phyloP scores from a whole-genome alignment of 768 basidiomycete genomes.

The Kwoniella botswanensis region DNA sequence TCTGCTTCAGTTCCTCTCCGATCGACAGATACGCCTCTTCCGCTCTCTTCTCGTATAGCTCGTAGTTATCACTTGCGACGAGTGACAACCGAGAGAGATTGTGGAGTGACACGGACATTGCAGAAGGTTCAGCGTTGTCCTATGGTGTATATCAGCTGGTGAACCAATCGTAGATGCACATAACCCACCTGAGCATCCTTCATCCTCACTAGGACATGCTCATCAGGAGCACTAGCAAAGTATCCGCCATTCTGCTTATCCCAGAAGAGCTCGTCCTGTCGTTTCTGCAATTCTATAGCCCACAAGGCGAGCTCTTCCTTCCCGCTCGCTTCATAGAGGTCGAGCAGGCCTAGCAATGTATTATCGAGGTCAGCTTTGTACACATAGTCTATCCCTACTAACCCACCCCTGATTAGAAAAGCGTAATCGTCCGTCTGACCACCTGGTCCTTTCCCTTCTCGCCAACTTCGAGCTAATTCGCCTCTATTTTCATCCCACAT shows the following conservation, averaged over 20 bases:
- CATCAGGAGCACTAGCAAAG: constrained; percentile 59
- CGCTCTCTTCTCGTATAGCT: constrained; percentile 36
- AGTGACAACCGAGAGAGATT: constrained; percentile 44
- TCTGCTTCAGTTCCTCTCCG: constrained; percentile 38
- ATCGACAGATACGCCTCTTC: constrained; percentile 40
- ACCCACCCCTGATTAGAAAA: constrained; percentile 53
- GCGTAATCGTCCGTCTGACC: constrained; percentile 62
- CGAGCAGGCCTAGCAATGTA: constrained; percentile 48
- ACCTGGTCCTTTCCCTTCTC: constrained; percentile 59
- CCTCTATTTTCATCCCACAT: constrained; percentile 46
- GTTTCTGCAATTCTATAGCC: constrained; percentile 59
- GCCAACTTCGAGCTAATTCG: constrained; percentile 56
- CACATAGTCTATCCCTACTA: no score
- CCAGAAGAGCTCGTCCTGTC: constrained; percentile 60
- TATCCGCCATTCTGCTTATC: constrained; percentile 60
- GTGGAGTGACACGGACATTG: constrained; percentile 40
- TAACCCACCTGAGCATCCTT: constrained; percentile 59
- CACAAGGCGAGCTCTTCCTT: constrained; percentile 56
- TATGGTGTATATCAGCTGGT: not conserved
- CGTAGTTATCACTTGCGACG: constrained; percentile 30
- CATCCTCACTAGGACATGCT: constrained; percentile 59
- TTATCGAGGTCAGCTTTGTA: not conserved
- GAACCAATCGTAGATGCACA: not conserved
- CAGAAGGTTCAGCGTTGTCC: constrained; percentile 52
- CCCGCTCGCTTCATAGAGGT: constrained; percentile 60